Base-by-base conservation (phyloP, 345 rosid genomes). In the Sapria himalayana region DNA sequence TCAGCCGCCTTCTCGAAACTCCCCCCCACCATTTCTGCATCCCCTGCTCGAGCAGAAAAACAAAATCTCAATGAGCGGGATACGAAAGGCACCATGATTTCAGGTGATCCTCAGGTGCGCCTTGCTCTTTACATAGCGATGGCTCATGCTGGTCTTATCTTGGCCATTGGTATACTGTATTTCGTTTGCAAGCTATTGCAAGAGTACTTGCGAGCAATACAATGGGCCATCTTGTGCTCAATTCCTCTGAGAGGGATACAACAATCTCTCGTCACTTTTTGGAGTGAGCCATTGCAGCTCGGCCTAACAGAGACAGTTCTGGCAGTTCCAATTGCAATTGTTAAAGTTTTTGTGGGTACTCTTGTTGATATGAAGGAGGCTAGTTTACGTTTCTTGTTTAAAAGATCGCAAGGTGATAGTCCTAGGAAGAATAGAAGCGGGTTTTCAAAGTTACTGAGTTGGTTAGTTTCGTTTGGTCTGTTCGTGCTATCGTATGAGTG, bases 141-240 rank as follows among this genome's bases (percentile, higher is more conserved):
- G 98, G 95, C 95, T 35, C 98, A 89, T 63, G 81, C 86, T 5
- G 95, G 95, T 22, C 74, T 89, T 15, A 95, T 75, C 21, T 69
- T 89, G 40, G 52, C 65, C 7, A 64, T 89, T 31, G 64, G 69
- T 48, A 53, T 79, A 11, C 48, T 89, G 3, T 89, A 76, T 57
- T 73, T 71, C 21, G 73, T 64, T 12, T 62, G 73, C 42, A 89
- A 67, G 67, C 76, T 89, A 2, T 43, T 89, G 56, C 91, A 79
- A 56, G 93, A 59, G 61, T 89, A 82, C 49, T 63, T 79, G 12
- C 62, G 95, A 51, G 86, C 98, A 20, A 72, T 89, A 58, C 98
- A 76, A 41, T 89, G 98, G 98, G 98, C 93, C 24, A 56, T 89
- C 31, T 50, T 89, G 37, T 89, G 93, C 51, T 89, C 98, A 4